These are phyloP conservation scores for Nelumbo lutea DNA, from an alignment of 164 flowering plant genomes.

Conservation along the genomic window DNA sequence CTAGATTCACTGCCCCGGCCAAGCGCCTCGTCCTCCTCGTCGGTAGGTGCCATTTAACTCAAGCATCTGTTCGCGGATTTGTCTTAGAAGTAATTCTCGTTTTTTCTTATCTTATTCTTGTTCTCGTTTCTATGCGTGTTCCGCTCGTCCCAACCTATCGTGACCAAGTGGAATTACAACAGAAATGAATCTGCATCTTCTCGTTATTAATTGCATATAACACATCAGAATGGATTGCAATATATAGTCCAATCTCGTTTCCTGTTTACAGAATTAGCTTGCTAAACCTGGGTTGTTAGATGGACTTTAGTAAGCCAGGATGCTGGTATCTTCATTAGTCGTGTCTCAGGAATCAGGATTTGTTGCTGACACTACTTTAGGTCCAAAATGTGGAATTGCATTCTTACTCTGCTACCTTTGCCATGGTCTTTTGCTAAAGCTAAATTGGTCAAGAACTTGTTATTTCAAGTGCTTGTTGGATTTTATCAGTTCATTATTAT, in stretches of 20 bases:
- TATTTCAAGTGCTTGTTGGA: not conserved
- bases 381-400: too few relatives aligned
- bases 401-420: not conserved
- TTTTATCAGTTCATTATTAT: not conserved
- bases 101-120: not conserved
- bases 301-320: not conserved
- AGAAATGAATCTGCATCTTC: not conserved
- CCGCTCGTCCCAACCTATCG: not conserved
- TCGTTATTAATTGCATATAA: not conserved
- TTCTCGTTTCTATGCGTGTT: not conserved
- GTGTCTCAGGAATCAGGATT: too few relatives aligned
- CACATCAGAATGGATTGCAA: not conserved
- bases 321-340: too few relatives aligned
- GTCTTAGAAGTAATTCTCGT: not conserved
- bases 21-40: constrained; percentile 86
- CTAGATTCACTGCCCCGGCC: constrained; percentile 78
- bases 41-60: constrained; percentile 38
- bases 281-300: not conserved
- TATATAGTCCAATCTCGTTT: not conserved
- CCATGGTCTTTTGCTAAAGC: not conserved
- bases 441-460: not conserved
- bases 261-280: not conserved
- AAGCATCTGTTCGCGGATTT: constrained; percentile 8
- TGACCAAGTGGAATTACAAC: not conserved
- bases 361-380: too few relatives aligned